Conservation (phyloP, 257 asterid genomes). For the Eustoma russellianum region DNA sequence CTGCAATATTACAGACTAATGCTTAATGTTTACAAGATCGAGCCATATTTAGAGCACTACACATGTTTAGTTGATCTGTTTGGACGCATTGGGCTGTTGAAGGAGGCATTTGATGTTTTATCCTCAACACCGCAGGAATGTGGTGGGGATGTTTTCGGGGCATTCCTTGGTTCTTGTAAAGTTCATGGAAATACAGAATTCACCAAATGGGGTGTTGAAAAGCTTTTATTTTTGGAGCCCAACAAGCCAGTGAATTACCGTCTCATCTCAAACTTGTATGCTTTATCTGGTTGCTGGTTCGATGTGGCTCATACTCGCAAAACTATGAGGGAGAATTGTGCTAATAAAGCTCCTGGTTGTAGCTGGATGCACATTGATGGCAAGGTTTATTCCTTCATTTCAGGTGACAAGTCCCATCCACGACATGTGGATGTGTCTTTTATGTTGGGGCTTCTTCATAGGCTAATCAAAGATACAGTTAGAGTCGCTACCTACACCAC, state of each 20-base stretch:
- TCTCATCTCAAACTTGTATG: constrained; percentile 22
- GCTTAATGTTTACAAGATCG: constrained; percentile 15
- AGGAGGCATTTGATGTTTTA: constrained; percentile 23
- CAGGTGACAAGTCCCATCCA: constrained; percentile 7
- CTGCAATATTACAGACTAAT: constrained; percentile 23
- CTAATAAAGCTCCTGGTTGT: constrained; percentile 18
- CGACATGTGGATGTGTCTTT: constrained; percentile 1
- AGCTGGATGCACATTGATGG: constrained; percentile 24
- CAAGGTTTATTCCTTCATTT: constrained; percentile 11
- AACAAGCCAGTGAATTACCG: constrained; percentile 16
- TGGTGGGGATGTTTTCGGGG: constrained; percentile 17
- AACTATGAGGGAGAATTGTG: constrained; percentile 8
- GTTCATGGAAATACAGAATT: constrained; percentile 20
- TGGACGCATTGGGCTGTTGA: constrained; percentile 24
- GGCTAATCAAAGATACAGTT: constrained; percentile 10
- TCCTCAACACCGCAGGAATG: constrained; percentile 10
- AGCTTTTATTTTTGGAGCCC: constrained; percentile 21
- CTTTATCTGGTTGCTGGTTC: constrained; percentile 21
- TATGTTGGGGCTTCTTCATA: constrained; percentile 9
- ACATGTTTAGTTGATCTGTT: constrained; percentile 30
- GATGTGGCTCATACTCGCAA: constrained; percentile 21
- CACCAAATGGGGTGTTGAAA: constrained; percentile 25
- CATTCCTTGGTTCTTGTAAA: constrained; percentile 28
- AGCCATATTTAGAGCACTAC: constrained; percentile 22
- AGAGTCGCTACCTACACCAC: background rate